Percentiles rank a stretch among this genome's conserved stretches.
Conservation (phyloP, 2,329 filamentous ascomycete species). For the Polychaeton citri region DNA sequence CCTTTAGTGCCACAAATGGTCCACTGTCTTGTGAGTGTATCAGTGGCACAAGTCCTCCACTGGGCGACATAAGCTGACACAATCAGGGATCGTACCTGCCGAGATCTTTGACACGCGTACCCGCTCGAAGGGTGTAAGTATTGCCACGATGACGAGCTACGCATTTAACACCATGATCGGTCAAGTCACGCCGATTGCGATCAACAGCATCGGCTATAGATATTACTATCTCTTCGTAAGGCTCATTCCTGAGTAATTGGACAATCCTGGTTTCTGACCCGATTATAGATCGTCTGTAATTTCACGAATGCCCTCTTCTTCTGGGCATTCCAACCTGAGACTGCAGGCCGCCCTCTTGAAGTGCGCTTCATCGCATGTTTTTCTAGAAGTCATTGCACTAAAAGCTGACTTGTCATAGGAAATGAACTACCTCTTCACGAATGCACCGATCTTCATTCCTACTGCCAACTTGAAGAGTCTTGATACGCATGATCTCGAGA, state of each 20-base stretch:
- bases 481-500: neutral
- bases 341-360: slow-evolving; percentile 49
- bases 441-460: neutral
- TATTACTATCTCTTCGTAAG: slow-evolving; percentile 48
- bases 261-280: neutral
- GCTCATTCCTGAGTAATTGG: slow-evolving; percentile 5
- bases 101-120: slow-evolving; percentile 70
- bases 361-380: too few relatives aligned
- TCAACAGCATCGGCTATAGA: slow-evolving; percentile 39
- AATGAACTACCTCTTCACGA: slow-evolving; percentile 49
- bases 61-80: slow-evolving; percentile 13
- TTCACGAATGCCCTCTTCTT: slow-evolving; percentile 56
- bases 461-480: neutral
- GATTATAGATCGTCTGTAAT: slow-evolving; percentile 55
- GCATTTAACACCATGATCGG: slow-evolving; percentile 69
- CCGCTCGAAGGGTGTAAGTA: slow-evolving; percentile 58
- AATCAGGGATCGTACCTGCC: slow-evolving; percentile 49
- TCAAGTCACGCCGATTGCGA: slow-evolving; percentile 50
- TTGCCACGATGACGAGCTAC: slow-evolving; percentile 59
- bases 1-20: slow-evolving; percentile 57
- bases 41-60: slow-evolving; percentile 22
- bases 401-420: too few relatives aligned
- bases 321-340: slow-evolving; percentile 55
- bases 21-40: slow-evolving; percentile 50
- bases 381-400: too few relatives aligned